phyloP scores from a whole-genome alignment of 2,329 filamentous ascomycete species.

The Fusarium incarnatum region DNA sequence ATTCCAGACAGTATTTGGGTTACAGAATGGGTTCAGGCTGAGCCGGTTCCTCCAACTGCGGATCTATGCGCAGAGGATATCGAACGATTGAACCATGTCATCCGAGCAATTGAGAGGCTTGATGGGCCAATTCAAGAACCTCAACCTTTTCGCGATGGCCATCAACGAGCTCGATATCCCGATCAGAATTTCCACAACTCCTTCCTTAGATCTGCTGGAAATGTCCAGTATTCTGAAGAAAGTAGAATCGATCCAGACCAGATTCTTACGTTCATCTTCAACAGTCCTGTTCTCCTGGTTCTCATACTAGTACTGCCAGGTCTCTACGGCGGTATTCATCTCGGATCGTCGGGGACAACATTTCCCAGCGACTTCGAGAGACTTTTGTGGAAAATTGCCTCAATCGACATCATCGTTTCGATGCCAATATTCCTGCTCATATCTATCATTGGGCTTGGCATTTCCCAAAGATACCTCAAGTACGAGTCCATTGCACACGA shows the following conservation, averaged over 20 bases:
- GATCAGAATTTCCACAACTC: not conserved
- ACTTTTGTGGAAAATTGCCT: not conserved
- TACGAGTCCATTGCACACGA: not conserved
- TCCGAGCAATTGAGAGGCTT: not conserved
- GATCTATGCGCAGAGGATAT: not conserved
- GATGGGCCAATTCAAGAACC: not conserved
- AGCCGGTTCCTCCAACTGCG: not conserved
- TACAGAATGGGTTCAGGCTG: not conserved
- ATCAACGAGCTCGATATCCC: not conserved
- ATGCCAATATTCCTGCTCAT: not conserved
- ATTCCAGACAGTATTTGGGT: not conserved
- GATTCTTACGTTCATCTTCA: not conserved
- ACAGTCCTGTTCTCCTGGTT: not conserved
- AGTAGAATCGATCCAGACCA: not conserved
- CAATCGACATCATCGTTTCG: not conserved
- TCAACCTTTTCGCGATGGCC: not conserved
- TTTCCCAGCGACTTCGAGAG: not conserved
- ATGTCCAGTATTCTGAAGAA: not conserved
- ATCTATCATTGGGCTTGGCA: not conserved
- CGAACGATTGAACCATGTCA: not conserved
- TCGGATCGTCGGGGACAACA: not conserved
- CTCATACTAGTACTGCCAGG: not conserved
- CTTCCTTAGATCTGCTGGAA: accelerated
- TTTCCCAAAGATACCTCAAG: not conserved
- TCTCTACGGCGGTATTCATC: not conserved